Base-by-base conservation (phyloP, 345 rosid species). In the Erucastrum elatum region DNA sequence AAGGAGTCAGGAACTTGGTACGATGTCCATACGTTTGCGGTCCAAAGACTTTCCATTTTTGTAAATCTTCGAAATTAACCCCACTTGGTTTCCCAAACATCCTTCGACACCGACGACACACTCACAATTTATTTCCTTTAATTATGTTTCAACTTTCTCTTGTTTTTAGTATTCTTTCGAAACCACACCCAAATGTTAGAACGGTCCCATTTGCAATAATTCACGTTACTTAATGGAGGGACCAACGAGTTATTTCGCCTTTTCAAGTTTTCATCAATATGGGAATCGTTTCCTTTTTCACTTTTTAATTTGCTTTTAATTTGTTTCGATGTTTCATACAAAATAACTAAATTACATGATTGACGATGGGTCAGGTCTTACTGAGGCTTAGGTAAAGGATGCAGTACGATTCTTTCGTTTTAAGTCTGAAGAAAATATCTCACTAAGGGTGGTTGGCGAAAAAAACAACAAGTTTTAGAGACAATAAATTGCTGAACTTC, bases 1-100 rank as follows among this genome's bases (percentile, higher is more conserved):
- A 80, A 80, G 68, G 68, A 80, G 79, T 80, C 79, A 70, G 76
- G 83, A 75, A 75, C 63, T 80, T 70, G 76, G 83, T 80, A 80
- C 83, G 83, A 70, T 80, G 80, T 75, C 80, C 83, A 80, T 80
- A 75, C 76, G 76, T 75, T 80, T 75, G 83, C 68, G 83, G 83
- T 80, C 83, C 83, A 80, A 75, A 70, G 35, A 75, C 76, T 80
- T 80, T 80, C 83, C 69, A 21, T 70, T 41, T 80, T 44, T 80
- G 80, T 75, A 64, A 75, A 75, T 75, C 83, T 75, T 80, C 65
- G 58, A 75, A 75, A 70, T 70, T 75, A 75, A 70, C 83, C 83
- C 83, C 83, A 80, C 83, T 70, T 75, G 76, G 76, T 80, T 63
- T 75, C 80, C 80, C 78, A 62, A 80, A 64, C 77, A 75, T 70